Evolutionary conservation across 2,329 filamentous ascomycete genomes (phyloP).

Genomic region (Pseudogymnoascus pannorum): DNA sequence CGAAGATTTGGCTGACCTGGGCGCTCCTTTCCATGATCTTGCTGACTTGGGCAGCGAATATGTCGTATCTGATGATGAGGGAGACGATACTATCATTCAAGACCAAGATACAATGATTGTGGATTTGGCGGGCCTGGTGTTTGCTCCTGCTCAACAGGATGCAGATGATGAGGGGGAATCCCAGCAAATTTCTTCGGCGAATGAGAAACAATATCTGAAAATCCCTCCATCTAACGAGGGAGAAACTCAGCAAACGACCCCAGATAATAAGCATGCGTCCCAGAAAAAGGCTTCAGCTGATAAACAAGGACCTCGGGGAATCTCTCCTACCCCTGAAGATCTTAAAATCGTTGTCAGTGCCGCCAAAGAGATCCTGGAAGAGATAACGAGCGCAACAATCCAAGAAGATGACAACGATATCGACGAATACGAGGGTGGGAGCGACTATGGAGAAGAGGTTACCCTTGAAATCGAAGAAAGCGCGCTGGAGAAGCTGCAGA

Average conservation of each 20-base stretch:
- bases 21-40: background rate
- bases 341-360: background rate
- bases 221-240: background rate
- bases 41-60: background rate
- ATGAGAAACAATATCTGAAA: too few relatives aligned
- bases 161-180: background rate
- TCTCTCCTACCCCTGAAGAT: too few relatives aligned
- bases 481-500: background rate
- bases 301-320: too few relatives aligned
- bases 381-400: background rate
- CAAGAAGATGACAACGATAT: background rate
- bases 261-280: too few relatives aligned
- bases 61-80: background rate
- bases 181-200: too few relatives aligned
- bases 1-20: background rate
- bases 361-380: background rate
- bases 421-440: background rate
- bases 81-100: background rate
- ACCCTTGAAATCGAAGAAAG: background rate
- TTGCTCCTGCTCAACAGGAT: background rate
- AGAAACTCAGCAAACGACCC: background rate
- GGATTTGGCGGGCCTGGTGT: background rate
- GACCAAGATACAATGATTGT: background rate
- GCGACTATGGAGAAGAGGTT: background rate
- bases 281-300: too few relatives aligned